phyloP scores from a whole-genome alignment of 305 asterid species.

The Lippia alba region DNA sequence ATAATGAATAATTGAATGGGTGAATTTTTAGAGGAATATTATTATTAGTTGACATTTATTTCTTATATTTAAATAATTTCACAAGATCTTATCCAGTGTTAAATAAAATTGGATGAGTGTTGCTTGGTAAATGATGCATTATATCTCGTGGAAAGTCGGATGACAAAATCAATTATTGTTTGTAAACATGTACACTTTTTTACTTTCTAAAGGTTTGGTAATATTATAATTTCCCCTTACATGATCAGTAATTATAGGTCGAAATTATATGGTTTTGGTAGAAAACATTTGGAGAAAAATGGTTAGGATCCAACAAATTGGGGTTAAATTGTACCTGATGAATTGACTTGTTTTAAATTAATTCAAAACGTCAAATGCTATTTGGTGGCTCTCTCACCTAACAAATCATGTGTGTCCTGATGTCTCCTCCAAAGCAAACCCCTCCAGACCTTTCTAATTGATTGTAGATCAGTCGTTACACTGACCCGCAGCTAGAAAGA shows the following conservation, averaged over 20 bases:
- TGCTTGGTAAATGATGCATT: neutral
- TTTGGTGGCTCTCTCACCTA: slow-evolving; percentile 42
- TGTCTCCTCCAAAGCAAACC: slow-evolving; percentile 25
- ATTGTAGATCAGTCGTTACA: too few species aligned
- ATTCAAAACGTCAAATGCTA: slow-evolving; percentile 19
- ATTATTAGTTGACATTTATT: slow-evolving; percentile 21
- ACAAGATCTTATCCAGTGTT: neutral
- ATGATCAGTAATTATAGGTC: neutral
- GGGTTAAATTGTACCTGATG: slow-evolving; percentile 18
- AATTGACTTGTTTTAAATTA: slow-evolving; percentile 20
- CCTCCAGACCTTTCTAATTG: neutral
- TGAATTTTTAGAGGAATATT: neutral
- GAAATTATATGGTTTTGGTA: neutral
- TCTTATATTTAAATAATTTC: neutral
- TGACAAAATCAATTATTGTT: neutral
- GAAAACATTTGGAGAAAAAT: slow-evolving; percentile 13
- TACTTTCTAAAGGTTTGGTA: neutral
- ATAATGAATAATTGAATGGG: slow-evolving; percentile 23
- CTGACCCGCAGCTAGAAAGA: slow-evolving; percentile 2
- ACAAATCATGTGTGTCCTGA: slow-evolving; percentile 15
- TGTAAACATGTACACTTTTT: neutral
- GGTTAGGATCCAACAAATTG: slow-evolving; percentile 28
- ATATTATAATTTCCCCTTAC: neutral
- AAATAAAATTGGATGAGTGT: neutral
- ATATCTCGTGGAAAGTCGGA: neutral